phyloP scores from a whole-genome alignment of 1,139 yeast genomes.

The Blastobotrys illinoisensis region DNA sequence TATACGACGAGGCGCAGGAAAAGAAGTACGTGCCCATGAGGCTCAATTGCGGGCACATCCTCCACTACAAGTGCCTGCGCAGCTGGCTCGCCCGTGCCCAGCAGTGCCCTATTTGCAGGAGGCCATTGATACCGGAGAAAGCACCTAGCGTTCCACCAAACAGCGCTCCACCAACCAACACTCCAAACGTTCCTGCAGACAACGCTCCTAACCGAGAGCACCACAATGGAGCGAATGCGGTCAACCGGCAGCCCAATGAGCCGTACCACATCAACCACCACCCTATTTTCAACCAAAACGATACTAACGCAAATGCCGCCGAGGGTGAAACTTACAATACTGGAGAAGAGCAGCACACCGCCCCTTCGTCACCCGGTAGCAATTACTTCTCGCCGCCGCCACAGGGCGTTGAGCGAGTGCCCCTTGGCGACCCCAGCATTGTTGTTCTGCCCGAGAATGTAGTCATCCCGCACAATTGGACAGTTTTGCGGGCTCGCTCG shows the following conservation, averaged over 20 bases:
- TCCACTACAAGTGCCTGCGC: slow-evolving; percentile 85
- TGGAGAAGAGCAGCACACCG: not conserved
- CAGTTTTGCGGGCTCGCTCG: not conserved
- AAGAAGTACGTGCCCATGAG: slow-evolving; percentile 62
- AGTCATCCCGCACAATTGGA: not conserved
- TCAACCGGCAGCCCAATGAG: not conserved
- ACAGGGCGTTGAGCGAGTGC: not conserved
- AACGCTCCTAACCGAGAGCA: not conserved
- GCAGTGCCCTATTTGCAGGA: slow-evolving; percentile 85
- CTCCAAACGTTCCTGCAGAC: too few species aligned
- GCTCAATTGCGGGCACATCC: slow-evolving; percentile 76
- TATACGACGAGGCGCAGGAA: slow-evolving; percentile 30
- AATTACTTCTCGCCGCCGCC: not conserved
- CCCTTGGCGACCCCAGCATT: not conserved
- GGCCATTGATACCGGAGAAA: slow-evolving; percentile 45
- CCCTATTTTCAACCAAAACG: not conserved
- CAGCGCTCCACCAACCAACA: not conserved
- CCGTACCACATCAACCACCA: not conserved
- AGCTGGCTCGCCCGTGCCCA: slow-evolving; percentile 93
- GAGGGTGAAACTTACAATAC: too few species aligned
- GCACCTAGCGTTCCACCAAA: not conserved
- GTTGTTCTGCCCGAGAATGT: not conserved
- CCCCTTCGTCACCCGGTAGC: not conserved
- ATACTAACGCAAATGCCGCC: not conserved
- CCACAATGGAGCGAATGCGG: too few species aligned